phyloP scores from a whole-genome alignment of 2,329 filamentous ascomycete genomes.

The Chaetomium sp. region DNA sequence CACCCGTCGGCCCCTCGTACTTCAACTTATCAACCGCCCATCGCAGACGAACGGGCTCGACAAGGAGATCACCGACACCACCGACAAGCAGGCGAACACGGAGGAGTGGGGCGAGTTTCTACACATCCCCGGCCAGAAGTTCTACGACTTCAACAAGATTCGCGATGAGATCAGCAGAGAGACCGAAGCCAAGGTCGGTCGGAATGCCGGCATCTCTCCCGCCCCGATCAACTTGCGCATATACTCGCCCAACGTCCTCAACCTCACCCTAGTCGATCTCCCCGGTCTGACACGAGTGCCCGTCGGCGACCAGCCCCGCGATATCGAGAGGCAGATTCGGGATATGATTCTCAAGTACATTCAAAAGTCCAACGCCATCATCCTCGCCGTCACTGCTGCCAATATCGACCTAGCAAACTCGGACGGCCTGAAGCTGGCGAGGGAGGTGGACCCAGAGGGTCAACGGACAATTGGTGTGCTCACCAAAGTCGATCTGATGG shows the following conservation, averaged over 20 bases:
- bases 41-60: conserved; percentile 72
- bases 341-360: conserved; percentile 99
- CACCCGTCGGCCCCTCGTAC: conserved; percentile 89
- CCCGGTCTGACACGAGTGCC: conserved; percentile 96
- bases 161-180: conserved; percentile 96
- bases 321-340: conserved; percentile 94
- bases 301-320: conserved; percentile 91
- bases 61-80: conserved; percentile 64
- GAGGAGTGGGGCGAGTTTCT: conserved; percentile 99
- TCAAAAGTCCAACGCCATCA: conserved; percentile 96
- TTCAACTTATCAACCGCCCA: conserved; percentile 94
- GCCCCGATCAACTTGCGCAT: conserved; percentile 97
- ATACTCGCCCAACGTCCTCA: conserved; percentile 97
- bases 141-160: conserved; percentile 97
- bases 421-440: conserved; percentile 91
- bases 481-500: conserved; percentile 99
- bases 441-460: conserved; percentile 95
- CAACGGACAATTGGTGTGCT: conserved; percentile 97
- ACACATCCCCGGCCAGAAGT: conserved; percentile 96
- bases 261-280: conserved; percentile 92
- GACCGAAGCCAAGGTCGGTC: conserved; percentile 93
- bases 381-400: conserved; percentile 91
- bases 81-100: conserved; percentile 83
- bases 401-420: conserved; percentile 99
- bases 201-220: conserved; percentile 94